A percentile compares a stretch with the other conserved stretches of the same genome.
Evolutionary conservation across 75 land plant species (phyloP).

Genomic region (Cupressus sempervirens): DNA sequence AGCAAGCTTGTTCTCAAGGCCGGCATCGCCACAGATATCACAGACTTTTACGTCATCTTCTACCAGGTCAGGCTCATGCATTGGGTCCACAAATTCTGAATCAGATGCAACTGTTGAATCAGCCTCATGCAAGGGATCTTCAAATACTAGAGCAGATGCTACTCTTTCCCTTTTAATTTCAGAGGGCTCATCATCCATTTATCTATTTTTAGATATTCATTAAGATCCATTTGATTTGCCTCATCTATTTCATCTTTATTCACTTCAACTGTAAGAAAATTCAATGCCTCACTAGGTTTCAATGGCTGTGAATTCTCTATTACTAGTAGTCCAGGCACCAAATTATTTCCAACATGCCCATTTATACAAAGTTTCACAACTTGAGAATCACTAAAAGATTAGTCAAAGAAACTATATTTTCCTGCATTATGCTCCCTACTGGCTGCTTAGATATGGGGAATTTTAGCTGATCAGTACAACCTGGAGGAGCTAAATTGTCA

Average conservation of each 20-base stretch:
- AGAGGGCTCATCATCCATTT: neutral
- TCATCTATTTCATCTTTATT: neutral
- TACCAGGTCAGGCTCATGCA: slow-evolving; percentile 14
- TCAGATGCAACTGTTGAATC: slow-evolving; percentile 4
- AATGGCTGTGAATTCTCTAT: neutral
- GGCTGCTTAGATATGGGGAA: neutral
- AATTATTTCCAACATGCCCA: neutral
- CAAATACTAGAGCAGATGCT: neutral
- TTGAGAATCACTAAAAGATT: neutral
- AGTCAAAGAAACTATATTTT: neutral
- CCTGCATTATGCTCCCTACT: neutral
- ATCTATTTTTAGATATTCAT: neutral
- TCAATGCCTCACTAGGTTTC: neutral
- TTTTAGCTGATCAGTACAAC: neutral
- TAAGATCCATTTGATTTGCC: neutral
- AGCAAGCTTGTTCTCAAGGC: slow-evolving; percentile 74
- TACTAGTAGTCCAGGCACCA: neutral
- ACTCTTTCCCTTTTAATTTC: neutral
- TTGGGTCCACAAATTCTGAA: neutral
- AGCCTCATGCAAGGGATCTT: slow-evolving; percentile 11
- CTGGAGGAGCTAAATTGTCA: neutral
- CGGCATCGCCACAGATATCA: slow-evolving; percentile 93
- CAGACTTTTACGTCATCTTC: slow-evolving; percentile 62
- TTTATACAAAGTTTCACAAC: neutral
- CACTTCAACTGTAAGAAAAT: neutral